phyloP scores from a whole-genome alignment of 2,329 filamentous ascomycete species.

The Aureobasidium namibiae region DNA sequence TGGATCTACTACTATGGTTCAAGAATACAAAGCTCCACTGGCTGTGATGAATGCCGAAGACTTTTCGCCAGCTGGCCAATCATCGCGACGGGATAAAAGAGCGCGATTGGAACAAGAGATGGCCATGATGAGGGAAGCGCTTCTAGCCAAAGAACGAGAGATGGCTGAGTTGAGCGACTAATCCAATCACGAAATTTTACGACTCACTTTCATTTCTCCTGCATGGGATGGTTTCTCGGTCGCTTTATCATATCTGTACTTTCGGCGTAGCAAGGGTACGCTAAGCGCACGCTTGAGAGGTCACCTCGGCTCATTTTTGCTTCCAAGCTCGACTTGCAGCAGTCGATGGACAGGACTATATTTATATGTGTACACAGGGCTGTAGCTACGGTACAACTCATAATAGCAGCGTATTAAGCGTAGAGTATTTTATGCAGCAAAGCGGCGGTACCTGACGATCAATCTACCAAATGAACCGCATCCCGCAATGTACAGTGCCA shows the following conservation, averaged over 20 bases:
- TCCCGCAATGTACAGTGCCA: too few relatives aligned
- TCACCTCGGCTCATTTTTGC: neutral
- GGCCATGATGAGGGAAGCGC: conserved; percentile 64
- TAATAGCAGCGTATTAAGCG: neutral
- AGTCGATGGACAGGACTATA: neutral
- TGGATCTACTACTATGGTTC: neutral
- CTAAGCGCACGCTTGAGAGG: neutral
- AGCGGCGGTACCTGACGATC: neutral
- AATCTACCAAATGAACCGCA: too few relatives aligned
- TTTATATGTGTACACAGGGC: neutral
- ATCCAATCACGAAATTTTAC: neutral
- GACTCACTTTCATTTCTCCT: neutral
- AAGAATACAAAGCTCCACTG: conserved; percentile 23
- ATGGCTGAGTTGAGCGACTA: conserved; percentile 39
- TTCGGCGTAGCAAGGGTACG: neutral
- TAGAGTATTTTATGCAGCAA: neutral
- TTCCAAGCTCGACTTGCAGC: neutral
- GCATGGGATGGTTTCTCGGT: neutral
- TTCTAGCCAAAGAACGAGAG: conserved; percentile 67
- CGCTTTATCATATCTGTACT: neutral
- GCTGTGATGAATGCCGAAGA: conserved; percentile 28
- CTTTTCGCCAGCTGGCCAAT: conserved; percentile 24
- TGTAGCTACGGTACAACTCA: neutral
- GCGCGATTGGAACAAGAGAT: conserved; percentile 63
- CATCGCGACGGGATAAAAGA: conserved; percentile 46